Conservation (phyloP, 805 yeast genomes). For the Cyberlindnera amylophila region DNA sequence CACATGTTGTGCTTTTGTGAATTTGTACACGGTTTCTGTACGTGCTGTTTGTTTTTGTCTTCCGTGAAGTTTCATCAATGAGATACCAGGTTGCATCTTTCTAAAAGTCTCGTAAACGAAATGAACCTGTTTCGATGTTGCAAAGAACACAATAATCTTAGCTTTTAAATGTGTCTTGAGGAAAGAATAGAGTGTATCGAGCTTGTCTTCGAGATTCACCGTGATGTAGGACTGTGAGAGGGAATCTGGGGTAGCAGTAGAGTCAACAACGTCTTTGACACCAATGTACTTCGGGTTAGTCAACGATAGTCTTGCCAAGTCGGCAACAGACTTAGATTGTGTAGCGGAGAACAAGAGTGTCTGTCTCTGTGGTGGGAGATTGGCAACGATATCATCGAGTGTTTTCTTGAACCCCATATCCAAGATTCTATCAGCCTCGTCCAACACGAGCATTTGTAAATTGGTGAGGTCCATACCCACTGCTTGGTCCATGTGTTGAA, state of each 20-base stretch:
- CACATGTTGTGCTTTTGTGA: conserved; percentile 44
- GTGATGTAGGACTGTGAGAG: conserved; percentile 80
- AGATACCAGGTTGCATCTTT: conserved; percentile 37
- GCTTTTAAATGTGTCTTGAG: conserved; percentile 71
- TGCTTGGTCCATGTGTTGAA: conserved; percentile 67
- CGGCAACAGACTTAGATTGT: conserved; percentile 78
- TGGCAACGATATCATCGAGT: conserved; percentile 60
- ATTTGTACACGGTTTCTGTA: conserved; percentile 65
- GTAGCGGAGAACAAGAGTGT: conserved; percentile 95
- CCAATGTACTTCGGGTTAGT: conserved; percentile 87
- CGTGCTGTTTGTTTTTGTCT: conserved; percentile 80
- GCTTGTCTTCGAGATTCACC: conserved; percentile 71
- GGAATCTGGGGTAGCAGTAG: conserved; percentile 75
- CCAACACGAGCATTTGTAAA: conserved; percentile 73
- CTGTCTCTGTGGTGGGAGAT: conserved; percentile 85
- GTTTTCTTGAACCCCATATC: conserved; percentile 76
- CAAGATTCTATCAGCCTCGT: conserved; percentile 88
- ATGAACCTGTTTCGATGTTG: conserved; percentile 58
- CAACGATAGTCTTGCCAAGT: conserved; percentile 82
- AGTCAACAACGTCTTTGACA: conserved; percentile 64
- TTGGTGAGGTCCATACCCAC: conserved; percentile 60
- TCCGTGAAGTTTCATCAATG: conserved; percentile 75
- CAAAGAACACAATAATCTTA: conserved; percentile 76
- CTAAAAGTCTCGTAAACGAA: conserved; percentile 30
- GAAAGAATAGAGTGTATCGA: conserved; percentile 74